These are phyloP conservation scores for Phytophthora chlamydospora DNA, from an alignment of 352 stramenopile species.

Conservation along the genomic window DNA sequence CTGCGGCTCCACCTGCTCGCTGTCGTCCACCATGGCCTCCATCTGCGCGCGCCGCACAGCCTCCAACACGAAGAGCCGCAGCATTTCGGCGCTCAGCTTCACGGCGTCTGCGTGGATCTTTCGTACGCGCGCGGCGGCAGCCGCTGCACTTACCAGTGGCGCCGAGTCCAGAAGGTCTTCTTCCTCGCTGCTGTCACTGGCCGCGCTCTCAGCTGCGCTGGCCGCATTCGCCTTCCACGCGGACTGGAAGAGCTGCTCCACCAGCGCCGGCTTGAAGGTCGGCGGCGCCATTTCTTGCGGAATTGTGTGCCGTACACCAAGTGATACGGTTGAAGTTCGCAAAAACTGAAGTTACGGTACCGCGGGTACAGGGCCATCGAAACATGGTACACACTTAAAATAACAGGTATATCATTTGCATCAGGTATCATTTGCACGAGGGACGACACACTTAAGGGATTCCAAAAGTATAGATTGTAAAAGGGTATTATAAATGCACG, in stretches of 20 bases:
- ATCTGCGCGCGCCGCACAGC: slow-evolving; percentile 82
- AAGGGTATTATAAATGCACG: too few relatives aligned
- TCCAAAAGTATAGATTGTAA: too few relatives aligned
- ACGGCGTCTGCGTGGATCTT: slow-evolving; percentile 82
- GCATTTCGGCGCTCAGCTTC: slow-evolving; percentile 74
- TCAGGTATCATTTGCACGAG: too few relatives aligned
- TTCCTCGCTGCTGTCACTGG: slow-evolving; percentile 43
- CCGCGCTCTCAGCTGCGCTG: slow-evolving; percentile 25
- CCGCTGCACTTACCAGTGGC: slow-evolving; percentile 31
- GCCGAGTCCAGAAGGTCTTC: slow-evolving; percentile 54
- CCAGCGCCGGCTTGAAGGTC: slow-evolving; percentile 63
- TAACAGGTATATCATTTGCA: too few relatives aligned
- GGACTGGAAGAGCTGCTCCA: slow-evolving; percentile 79
- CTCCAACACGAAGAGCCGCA: slow-evolving; percentile 80
- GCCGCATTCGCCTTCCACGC: slow-evolving; percentile 51
- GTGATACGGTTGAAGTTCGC: slow-evolving; percentile 15
- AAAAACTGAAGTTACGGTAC: slow-evolving; percentile 16
- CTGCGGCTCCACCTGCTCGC: slow-evolving; percentile 66
- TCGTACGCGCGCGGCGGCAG: slow-evolving; percentile 46
- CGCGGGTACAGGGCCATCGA: background rate
- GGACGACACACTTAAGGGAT: too few relatives aligned
- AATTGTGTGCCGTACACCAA: slow-evolving; percentile 3
- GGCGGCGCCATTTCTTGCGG: slow-evolving; percentile 28
- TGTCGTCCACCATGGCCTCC: slow-evolving; percentile 89
- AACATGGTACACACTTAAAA: too few relatives aligned